A percentile compares a stretch with the other conserved stretches of the same genome.
Conservation (phyloP, 2,329 filamentous ascomycete genomes). For the Cercospora beticola region DNA sequence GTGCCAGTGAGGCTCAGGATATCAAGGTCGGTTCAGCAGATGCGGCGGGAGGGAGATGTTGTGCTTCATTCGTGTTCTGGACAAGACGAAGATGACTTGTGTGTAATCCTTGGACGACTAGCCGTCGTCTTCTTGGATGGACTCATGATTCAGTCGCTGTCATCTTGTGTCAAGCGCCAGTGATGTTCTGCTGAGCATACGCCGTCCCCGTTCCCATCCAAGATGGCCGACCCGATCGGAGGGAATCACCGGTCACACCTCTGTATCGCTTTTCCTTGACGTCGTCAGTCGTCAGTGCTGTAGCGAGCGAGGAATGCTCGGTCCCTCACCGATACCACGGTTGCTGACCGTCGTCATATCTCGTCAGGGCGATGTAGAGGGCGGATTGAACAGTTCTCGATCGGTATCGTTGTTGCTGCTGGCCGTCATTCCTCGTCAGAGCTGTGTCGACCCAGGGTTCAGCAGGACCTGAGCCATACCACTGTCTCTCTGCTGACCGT, state of each 20-base stretch:
- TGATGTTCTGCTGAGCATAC: not conserved
- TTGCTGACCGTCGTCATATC: not conserved
- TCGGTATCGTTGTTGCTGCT: not conserved
- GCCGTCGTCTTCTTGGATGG: no score
- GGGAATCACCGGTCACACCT: not conserved
- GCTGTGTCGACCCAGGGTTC: not conserved
- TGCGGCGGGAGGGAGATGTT: no score
- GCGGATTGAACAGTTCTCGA: not conserved
- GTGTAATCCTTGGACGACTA: no score
- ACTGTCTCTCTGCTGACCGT: not conserved
- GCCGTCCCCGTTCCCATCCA: not conserved
- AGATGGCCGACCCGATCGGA: not conserved
- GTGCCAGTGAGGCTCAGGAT: not conserved
- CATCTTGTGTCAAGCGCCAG: not conserved
- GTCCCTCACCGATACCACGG: not conserved
- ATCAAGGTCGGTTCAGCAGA: not conserved
- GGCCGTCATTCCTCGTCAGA: not conserved
- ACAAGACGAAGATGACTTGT: not conserved
- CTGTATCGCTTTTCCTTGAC: not conserved
- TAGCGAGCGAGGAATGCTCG: not conserved
- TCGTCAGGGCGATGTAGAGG: not conserved
- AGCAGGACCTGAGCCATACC: not conserved
- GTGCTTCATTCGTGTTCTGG: not conserved
- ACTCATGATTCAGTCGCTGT: no score
- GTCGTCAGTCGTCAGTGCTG: not conserved